Evolutionary conservation across 768 basidiomycete species (phyloP).

Genomic region (Pleurotus tuoliensis): DNA sequence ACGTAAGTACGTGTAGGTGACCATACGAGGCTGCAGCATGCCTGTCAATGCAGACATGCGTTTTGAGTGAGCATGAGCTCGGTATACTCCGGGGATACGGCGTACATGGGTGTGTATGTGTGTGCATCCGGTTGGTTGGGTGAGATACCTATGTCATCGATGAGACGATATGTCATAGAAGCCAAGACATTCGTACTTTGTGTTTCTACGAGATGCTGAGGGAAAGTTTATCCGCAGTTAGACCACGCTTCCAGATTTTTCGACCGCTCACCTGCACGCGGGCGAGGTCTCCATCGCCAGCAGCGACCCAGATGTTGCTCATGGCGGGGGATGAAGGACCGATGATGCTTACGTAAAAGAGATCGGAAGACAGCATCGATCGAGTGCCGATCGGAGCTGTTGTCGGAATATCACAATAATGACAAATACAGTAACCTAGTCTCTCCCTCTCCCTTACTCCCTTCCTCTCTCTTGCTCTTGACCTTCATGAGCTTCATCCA

Average conservation of each 20-base stretch:
- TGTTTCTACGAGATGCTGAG: slow-evolving; percentile 41
- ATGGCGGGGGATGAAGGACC: neutral
- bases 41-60: slow-evolving; percentile 36
- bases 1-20: slow-evolving; percentile 70
- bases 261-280: slow-evolving; percentile 58
- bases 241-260: neutral
- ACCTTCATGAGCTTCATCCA: slow-evolving; percentile 20
- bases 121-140: slow-evolving; percentile 67
- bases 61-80: slow-evolving; percentile 2
- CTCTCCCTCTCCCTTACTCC: neutral
- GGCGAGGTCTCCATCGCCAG: slow-evolving; percentile 83
- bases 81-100: slow-evolving; percentile 5
- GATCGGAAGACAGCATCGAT: slow-evolving; percentile 5
- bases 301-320: slow-evolving; percentile 80
- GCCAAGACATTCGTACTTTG: too few species aligned
- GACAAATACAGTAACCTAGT: neutral
- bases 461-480: slow-evolving; percentile 1
- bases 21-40: slow-evolving; percentile 95
- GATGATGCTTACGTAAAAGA: neutral
- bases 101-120: slow-evolving; percentile 82
- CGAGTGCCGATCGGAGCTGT: slow-evolving; percentile 10
- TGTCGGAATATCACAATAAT: slow-evolving; percentile 5
- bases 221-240: neutral
- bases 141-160: slow-evolving; percentile 44
- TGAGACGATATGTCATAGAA: slow-evolving; percentile 24